These are phyloP conservation scores for Fusarium metavorans DNA, from an alignment of 2,329 filamentous ascomycete genomes.

Conservation along the genomic window DNA sequence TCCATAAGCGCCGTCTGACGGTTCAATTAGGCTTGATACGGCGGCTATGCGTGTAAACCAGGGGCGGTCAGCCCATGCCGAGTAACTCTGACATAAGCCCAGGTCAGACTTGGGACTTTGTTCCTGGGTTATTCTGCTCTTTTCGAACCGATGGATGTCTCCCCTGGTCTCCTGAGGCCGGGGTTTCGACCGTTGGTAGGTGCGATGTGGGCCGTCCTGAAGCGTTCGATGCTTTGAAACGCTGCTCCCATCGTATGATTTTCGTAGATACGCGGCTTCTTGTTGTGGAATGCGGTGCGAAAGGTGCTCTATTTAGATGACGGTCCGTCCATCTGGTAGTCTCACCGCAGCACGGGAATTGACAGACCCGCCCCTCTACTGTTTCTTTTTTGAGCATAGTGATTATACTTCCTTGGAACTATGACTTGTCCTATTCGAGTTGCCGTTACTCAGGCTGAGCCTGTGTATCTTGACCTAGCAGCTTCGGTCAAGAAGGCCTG, in stretches of 20 bases:
- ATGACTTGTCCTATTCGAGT: slow-evolving; percentile 36
- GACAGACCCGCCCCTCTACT: neutral
- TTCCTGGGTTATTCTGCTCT: neutral
- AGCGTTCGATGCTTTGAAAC: neutral
- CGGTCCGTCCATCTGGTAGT: neutral
- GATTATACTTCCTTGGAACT: neutral
- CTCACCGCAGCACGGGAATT: neutral
- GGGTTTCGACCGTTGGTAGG: neutral
- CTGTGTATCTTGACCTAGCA: slow-evolving; percentile 41
- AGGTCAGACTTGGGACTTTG: neutral
- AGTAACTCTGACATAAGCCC: neutral
- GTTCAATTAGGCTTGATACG: neutral
- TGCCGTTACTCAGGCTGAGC: slow-evolving; percentile 44
- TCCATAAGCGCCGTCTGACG: neutral
- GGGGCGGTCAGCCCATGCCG: neutral
- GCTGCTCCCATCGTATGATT: neutral
- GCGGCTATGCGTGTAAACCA: neutral
- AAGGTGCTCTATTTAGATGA: neutral
- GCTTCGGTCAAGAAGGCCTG: slow-evolving; percentile 42
- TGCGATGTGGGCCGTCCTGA: neutral
- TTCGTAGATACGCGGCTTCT: neutral
- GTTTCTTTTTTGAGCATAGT: neutral
- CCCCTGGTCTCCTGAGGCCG: neutral
- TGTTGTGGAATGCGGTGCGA: neutral
- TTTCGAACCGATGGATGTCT: neutral